Evolutionary conservation across 345 rosid genomes (phyloP).

Genomic region (Hibiscus syriacus): DNA sequence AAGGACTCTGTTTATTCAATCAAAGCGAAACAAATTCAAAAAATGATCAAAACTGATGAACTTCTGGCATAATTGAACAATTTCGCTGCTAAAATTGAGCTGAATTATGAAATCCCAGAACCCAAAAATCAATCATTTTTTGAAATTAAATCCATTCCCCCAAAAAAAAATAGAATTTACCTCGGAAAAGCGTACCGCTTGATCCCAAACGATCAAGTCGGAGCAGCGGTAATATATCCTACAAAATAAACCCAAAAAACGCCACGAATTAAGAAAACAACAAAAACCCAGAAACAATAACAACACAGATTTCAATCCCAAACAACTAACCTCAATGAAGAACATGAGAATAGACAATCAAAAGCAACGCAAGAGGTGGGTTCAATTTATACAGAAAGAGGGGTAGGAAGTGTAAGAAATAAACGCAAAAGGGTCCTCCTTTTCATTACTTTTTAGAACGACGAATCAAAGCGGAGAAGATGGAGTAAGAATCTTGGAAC

Average conservation of each 20-base stretch:
- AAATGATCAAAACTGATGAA: neutral
- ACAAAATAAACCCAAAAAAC: neutral
- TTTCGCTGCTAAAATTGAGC: neutral
- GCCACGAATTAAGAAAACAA: neutral
- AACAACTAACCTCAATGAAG: neutral
- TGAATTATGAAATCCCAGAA: neutral
- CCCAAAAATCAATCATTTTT: neutral
- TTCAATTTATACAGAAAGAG: too few relatives aligned
- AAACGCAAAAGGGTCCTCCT: too few relatives aligned
- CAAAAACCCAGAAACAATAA: neutral
- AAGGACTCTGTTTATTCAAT: neutral
- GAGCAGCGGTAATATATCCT: neutral
- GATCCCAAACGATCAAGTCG: neutral
- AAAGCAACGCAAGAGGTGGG: neutral
- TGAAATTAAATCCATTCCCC: neutral
- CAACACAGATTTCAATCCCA: neutral
- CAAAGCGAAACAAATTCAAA: neutral
- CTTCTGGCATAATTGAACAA: neutral
- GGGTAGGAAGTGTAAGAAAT: too few relatives aligned
- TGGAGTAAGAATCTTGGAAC: neutral
- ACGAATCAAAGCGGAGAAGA: neutral
- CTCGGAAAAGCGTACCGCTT: neutral
- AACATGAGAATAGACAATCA: neutral
- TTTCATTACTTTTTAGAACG: neutral
- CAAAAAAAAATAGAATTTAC: neutral